Evolutionary conservation across 192 early-diverging fungal genomes (phyloP), one percentile per base, ranked within the genome.

Genomic region (Podila epicladia): DNA sequence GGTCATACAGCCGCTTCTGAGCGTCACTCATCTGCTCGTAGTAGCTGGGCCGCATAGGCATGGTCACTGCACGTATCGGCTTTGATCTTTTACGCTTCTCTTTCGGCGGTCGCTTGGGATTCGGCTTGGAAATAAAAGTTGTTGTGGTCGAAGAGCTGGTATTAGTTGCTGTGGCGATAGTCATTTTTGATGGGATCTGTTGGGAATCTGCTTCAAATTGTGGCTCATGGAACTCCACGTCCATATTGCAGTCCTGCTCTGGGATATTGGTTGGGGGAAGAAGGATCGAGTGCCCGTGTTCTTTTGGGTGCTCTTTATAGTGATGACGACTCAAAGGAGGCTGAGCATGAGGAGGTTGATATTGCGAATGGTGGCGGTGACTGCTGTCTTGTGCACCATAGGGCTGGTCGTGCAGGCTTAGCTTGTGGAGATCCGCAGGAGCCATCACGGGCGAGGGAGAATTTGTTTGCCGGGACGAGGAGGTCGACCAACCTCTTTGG

Each of bases 381-480:
- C 24, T 24, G 17, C 5, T 55, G 0, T n/a, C 20, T 9, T 55
- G 53, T 24, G 22, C 9, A 2, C 4, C 20, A 17, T 26, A 26
- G 9, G 53, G 20, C 24, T 55, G 20, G 12, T 55, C 53, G 9
- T 22, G n/a, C n/a, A 24, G 8, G n/a, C 24, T 55, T 8, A 26
- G 9, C 20, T 26, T 24, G 24, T 55, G 53, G 22, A 26, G 19
- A 4, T 55, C 53, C n/a, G 53, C 7, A n/a, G 24, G 24, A 12
- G 51, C 55, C 61, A 80, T 73, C n/a, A 73, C 53, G 24, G 77
- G 77, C 5, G 77, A 80, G 7, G 77, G 77, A 0, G 77, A 80
- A 19, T 45, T 80, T 20, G 77, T 73, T 9, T 63, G 65, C 55
- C 33, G 66, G 1, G 76, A 72, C 35, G 70, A 72, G 20, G 71